These are phyloP conservation scores for Xylaria castorea DNA, from an alignment of 495 filamentous ascomycete species.

Conservation along the genomic window DNA sequence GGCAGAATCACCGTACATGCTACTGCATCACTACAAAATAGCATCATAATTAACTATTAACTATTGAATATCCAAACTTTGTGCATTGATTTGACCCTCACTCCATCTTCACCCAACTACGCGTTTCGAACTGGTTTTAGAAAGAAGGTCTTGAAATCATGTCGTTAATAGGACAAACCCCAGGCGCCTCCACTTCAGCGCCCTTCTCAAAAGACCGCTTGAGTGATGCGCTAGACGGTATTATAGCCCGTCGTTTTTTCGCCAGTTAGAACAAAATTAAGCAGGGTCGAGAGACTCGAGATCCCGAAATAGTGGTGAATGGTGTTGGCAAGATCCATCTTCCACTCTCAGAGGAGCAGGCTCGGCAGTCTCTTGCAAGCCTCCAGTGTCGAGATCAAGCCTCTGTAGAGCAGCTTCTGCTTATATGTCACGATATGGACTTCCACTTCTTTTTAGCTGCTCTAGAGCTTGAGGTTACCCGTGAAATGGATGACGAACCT, in stretches of 20 bases:
- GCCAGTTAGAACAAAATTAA: not conserved
- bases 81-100: not conserved
- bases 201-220: not conserved
- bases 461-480: not conserved
- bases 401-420: not conserved
- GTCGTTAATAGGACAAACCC: not conserved
- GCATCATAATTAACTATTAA: not conserved
- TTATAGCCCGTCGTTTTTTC: not conserved
- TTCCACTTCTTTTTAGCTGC: slow-evolving; percentile 1
- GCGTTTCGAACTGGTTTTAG: not conserved
- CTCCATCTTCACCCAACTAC: not conserved
- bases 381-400: not conserved
- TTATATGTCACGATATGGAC: not conserved
- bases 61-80: not conserved
- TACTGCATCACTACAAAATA: not conserved
- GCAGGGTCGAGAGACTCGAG: not conserved
- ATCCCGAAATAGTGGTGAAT: slow-evolving; percentile 51
- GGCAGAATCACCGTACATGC: not conserved
- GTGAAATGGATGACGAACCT: not conserved
- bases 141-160: not conserved
- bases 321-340: slow-evolving; percentile 48
- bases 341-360: slow-evolving; percentile 52
- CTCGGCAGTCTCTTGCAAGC: slow-evolving; percentile 30
- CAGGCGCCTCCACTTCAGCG: too few species aligned
- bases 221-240: not conserved